Evolutionary conservation across 2,329 filamentous ascomycete genomes (phyloP).

Genomic region (Ceratocystis destructans): DNA sequence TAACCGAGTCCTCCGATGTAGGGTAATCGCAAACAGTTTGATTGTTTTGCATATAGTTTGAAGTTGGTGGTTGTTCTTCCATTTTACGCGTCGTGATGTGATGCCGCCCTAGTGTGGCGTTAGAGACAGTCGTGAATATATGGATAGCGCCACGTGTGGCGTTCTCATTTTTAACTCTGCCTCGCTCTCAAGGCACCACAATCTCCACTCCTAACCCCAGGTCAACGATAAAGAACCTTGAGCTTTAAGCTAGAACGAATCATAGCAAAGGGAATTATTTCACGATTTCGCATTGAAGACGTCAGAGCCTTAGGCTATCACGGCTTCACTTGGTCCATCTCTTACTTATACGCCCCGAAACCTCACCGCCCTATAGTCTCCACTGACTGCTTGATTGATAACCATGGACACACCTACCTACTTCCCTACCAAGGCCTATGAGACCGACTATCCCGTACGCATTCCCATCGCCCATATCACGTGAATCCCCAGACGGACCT

Average conservation of each 20-base stretch:
- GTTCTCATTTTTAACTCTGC: background rate
- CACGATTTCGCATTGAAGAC: background rate
- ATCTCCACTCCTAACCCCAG: background rate
- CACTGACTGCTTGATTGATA: background rate
- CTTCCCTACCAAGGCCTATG: constrained; percentile 52
- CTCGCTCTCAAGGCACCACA: background rate
- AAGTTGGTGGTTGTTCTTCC: too few relatives aligned
- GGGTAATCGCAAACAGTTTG: background rate
- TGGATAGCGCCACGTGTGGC: background rate
- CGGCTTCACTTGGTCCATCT: background rate
- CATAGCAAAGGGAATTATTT: background rate
- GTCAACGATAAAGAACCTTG: background rate
- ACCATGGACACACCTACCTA: constrained; percentile 18
- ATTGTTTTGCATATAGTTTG: too few relatives aligned
- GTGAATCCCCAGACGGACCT: constrained; percentile 1
- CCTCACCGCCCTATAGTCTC: background rate
- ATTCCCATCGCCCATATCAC: constrained; percentile 20
- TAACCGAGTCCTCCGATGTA: background rate
- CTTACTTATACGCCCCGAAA: background rate
- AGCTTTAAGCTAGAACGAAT: background rate
- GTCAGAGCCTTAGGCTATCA: background rate
- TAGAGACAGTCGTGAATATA: background rate
- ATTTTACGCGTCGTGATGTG: constrained; percentile 10
- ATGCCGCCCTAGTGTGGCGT: background rate
- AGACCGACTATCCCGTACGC: constrained; percentile 78